Evolutionary conservation across 768 basidiomycete genomes (phyloP), one percentile per base, ranked within the genome.

Genomic region (Lentinus brumalis): DNA sequence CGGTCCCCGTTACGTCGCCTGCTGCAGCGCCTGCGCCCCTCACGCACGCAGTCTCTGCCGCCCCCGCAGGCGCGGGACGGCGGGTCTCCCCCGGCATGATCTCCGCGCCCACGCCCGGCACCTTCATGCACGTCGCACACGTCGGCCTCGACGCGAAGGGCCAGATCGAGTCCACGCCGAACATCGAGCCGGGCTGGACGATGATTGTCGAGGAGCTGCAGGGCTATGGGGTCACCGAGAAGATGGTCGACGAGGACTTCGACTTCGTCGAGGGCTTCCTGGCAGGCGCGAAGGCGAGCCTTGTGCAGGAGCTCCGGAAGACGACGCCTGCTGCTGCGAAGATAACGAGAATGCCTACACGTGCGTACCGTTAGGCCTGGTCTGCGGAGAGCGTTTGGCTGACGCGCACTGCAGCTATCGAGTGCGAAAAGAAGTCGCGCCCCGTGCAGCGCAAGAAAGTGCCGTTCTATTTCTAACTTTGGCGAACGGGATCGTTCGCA

Each of bases 101-200:
- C 63, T 87, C 87, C 14, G 69, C 79, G 16, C 87, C 88, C 0
- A 73, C 80, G 0, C 79, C 83, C 4, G 78, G 84, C 57, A 84
- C 87, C 21, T 89, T 89, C 70, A 81, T 82, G 58, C 88, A 90
- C 66, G 77, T 88, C 56, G 80, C 83, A 21, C 88, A 89, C 69
- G 80, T 89, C 53, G 87, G 87, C 8, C 72, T 86, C 51, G 81
- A 79, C 65, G 75, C 73, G 56, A 74, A 78, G 8, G 84, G 83
- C 4, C 71, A 74, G 56, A 77, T 85, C 63, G 84, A 86, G 72
- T 77, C 81, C 9, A 82, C 81, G 49, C 79, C 78, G 51, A 81
- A 79, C 61, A 74, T 85, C 42, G 83, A 85, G 50, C 78, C 80
- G 0, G 77, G 81, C 30, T 87, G 85, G 86, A 79, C 75, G 64